Conservation (phyloP, 768 basidiomycete species). For the Naganishia randhawae region DNA sequence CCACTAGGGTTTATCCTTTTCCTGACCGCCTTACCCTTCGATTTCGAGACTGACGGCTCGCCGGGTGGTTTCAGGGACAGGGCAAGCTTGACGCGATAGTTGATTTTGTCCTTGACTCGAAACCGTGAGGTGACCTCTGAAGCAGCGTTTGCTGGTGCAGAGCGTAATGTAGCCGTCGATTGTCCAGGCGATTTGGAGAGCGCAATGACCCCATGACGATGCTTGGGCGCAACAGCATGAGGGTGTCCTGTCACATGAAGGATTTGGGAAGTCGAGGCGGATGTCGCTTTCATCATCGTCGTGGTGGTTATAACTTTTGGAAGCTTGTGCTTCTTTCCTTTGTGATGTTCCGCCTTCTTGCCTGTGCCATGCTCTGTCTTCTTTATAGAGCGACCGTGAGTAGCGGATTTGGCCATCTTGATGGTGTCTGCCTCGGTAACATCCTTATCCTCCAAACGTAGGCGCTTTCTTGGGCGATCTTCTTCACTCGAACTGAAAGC, state of each 20-base stretch:
- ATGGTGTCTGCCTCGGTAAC: not conserved
- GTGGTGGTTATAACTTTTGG: not conserved
- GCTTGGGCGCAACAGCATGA: not conserved
- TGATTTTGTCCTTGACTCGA: not conserved
- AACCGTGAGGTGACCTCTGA: not conserved
- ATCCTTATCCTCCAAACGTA: not conserved
- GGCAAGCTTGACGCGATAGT: conserved; percentile 6
- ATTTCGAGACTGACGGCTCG: not conserved
- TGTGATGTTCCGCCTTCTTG: not conserved
- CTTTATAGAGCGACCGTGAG: not conserved
- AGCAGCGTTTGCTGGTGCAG: not conserved
- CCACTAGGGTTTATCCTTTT: not conserved
- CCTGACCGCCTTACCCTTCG: conserved; percentile 8
- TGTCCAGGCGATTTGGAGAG: not conserved
- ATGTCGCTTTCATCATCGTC: not conserved
- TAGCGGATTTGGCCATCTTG: not conserved
- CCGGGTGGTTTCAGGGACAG: not conserved
- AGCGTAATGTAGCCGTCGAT: not conserved
- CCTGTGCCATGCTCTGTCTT: not conserved
- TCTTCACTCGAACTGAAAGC: not conserved
- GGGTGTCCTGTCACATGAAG: not conserved
- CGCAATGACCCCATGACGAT: not conserved
- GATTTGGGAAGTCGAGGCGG: not conserved
- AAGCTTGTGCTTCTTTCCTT: not conserved
- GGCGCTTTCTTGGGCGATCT: not conserved